Conservation (phyloP, 1,284 basidiomycete species). For the Coniferiporia weirii region DNA sequence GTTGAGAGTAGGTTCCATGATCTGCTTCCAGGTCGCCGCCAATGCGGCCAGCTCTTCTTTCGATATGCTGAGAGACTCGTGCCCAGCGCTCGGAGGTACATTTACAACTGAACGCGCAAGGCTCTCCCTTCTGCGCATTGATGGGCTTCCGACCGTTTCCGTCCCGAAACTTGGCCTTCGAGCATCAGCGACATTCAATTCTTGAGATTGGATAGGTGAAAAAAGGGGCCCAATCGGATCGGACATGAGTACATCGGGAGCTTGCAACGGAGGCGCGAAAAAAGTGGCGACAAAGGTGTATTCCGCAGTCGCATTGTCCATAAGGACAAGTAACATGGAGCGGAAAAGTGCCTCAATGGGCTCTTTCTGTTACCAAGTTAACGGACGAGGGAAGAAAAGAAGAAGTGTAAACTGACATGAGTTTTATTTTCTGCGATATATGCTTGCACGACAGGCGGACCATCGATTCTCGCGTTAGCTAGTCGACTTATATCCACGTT, state of each 20-base stretch:
- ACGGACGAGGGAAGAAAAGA: slow-evolving; percentile 3
- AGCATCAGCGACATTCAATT: not conserved
- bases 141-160: slow-evolving; percentile 13
- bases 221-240: slow-evolving; percentile 3
- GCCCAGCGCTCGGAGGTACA: not conserved
- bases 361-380: slow-evolving; percentile 54
- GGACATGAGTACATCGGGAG: not conserved
- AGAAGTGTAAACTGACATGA: slow-evolving; percentile 48
- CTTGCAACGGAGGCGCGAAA: slow-evolving; percentile 47
- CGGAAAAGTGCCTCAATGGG: slow-evolving; percentile 79
- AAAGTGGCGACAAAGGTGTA: slow-evolving; percentile 83
- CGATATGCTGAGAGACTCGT: slow-evolving; percentile 20
- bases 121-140: slow-evolving; percentile 10
- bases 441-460: slow-evolving; percentile 72
- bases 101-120: slow-evolving; percentile 13
- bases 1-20: slow-evolving; percentile 83
- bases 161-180: slow-evolving; percentile 10
- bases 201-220: slow-evolving; percentile 35
- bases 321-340: slow-evolving; percentile 80
- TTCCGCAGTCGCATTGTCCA: slow-evolving; percentile 91
- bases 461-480: slow-evolving; percentile 66
- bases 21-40: slow-evolving; percentile 79
- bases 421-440: slow-evolving; percentile 84
- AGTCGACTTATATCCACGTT: slow-evolving; percentile 53
- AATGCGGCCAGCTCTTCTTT: slow-evolving; percentile 58